phyloP scores from a whole-genome alignment of 139 green algal species.

The Chlamydomonas sp. region DNA sequence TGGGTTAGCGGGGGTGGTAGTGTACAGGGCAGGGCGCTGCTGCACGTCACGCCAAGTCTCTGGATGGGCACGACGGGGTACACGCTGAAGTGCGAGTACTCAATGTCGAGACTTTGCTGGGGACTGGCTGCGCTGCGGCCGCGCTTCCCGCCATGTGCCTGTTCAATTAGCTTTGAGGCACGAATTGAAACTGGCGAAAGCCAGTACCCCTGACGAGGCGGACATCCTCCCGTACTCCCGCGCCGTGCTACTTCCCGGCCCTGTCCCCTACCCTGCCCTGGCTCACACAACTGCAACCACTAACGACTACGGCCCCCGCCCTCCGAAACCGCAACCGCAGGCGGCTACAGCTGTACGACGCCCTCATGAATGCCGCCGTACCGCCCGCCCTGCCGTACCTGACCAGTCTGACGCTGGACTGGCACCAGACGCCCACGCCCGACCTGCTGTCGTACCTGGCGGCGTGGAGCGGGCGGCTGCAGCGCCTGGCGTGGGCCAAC shows the following conservation, averaged over 20 bases:
- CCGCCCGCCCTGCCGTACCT: neutral
- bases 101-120: no score
- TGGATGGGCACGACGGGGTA: no score
- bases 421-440: conserved; percentile 8
- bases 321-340: neutral
- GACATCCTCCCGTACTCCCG: no score
- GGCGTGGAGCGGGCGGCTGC: conserved; percentile 2
- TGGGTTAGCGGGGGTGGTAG: no score
- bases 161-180: no score
- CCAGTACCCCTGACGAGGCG: no score
- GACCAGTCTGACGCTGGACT: conserved; percentile 20
- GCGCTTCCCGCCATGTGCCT: no score
- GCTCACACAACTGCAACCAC: neutral
- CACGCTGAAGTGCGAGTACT: no score
- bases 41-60: no score
- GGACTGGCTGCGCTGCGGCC: no score
- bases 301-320: neutral
- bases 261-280: neutral
- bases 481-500: conserved; percentile 4
- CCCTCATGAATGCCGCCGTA: conserved; percentile 3
- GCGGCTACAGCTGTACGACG: conserved; percentile 31
- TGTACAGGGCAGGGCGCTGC: no score
- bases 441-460: conserved; percentile 2
- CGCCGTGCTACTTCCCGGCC: neutral
- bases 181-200: no score